Conservation (phyloP, 257 asterid genomes). For the Linaria vulgaris region DNA sequence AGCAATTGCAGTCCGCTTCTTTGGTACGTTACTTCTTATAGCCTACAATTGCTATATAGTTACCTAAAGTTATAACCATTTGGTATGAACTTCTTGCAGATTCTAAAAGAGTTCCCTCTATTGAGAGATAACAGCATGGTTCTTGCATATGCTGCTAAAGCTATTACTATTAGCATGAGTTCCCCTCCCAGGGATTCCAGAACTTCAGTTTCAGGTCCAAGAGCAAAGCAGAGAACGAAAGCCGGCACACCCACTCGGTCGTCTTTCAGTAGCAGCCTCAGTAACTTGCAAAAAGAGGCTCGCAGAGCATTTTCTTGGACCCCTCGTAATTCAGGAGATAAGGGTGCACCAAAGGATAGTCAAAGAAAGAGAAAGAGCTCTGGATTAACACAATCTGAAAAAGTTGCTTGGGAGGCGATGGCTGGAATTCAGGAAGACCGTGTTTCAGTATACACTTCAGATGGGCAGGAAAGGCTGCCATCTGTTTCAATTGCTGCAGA, state of each 20-base stretch:
- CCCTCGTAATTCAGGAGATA: conserved; percentile 83
- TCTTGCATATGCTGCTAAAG: conserved; percentile 85
- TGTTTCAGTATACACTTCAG: conserved; percentile 60
- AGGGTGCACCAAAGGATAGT: conserved; percentile 67
- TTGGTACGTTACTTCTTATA: conserved; percentile 54
- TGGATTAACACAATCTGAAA: conserved; percentile 77
- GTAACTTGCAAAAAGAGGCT: conserved; percentile 93
- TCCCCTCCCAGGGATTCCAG: conserved; percentile 79
- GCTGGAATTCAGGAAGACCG: conserved; percentile 92
- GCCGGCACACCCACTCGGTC: conserved; percentile 72
- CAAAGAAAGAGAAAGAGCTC: conserved; percentile 93
- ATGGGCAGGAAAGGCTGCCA: conserved; percentile 96
- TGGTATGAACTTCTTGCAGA: conserved; percentile 47
- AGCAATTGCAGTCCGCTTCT: conserved; percentile 95
- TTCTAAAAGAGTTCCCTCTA: conserved; percentile 81
- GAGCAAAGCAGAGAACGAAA: conserved; percentile 79
- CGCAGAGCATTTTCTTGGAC: conserved; percentile 98
- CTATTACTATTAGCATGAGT: conserved; percentile 78
- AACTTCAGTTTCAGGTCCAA: conserved; percentile 62
- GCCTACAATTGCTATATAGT: conserved; percentile 14
- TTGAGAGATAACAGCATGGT: conserved; percentile 78
- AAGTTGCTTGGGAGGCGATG: conserved; percentile 91
- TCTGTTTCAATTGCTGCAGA: conserved; percentile 82
- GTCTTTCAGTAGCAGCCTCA: conserved; percentile 79
- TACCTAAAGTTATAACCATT: conserved; percentile 23